These are phyloP conservation scores for Usnea hakonensis DNA, from an alignment of 495 filamentous ascomycete genomes.

Conservation along the genomic window DNA sequence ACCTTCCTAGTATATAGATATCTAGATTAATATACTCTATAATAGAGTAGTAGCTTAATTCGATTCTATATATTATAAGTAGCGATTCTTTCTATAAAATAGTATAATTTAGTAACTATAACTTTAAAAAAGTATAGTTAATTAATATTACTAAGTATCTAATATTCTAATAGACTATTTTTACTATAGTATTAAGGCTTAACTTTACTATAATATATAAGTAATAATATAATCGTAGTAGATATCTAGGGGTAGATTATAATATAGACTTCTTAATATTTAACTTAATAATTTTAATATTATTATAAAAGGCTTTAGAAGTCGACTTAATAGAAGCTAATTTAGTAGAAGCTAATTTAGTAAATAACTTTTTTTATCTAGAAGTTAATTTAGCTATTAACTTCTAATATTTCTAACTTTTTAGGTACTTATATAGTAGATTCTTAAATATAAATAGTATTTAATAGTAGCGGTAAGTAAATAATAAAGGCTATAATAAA, in stretches of 20 bases:
- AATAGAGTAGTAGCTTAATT: background rate
- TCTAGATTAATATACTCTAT: background rate
- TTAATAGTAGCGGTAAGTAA: background rate
- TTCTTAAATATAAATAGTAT: background rate
- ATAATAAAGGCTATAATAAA: background rate
- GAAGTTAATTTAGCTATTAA: no score
- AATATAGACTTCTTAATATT: background rate
- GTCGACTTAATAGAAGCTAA: no score
- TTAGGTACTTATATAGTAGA: background rate
- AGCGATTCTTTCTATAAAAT: background rate
- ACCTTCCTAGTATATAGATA: background rate
- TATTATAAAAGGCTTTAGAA: background rate
- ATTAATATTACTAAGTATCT: background rate
- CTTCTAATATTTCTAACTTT: background rate
- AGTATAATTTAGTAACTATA: background rate
- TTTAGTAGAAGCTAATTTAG: no score
- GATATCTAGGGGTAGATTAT: background rate
- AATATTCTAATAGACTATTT: background rate
- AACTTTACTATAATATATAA: background rate
- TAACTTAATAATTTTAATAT: background rate
- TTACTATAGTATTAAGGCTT: background rate
- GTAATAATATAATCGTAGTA: background rate
- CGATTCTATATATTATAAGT: background rate
- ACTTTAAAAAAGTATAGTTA: background rate
- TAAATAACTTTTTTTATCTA: no score